Evolutionary conservation across 1,284 basidiomycete genomes (phyloP), one percentile per base, ranked within the genome.

Genomic region (Fomitopsis schrenkii): DNA sequence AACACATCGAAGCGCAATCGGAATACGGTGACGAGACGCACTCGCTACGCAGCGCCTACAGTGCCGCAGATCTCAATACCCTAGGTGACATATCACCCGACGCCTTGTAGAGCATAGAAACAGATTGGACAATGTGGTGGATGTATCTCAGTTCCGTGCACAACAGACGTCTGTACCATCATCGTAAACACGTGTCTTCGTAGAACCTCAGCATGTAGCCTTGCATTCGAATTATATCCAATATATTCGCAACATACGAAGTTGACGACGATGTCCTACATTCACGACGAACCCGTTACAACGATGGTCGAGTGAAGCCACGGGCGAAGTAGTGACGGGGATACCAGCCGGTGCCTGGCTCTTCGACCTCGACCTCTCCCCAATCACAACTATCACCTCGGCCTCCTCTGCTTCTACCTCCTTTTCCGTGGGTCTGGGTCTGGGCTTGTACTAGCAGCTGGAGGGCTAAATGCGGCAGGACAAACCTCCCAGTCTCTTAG

Each of bases 71-170:
- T 46, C 67, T 79, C 50, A 85, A 87, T 67, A 85, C 84, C 0
- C 76, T 93, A 26, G 87, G 88, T 35, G 91, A 94, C 66, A 77
- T 93, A 46, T 93, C 91, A 17, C 91, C 91, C 2, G 86, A 90
- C 61, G 91, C 91, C 12, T 57, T 70, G 55, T 70, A 67, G 62
- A 62, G 9, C 36, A 12, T 33, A 44, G 57, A 40, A 36, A 42
- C 15, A 22, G 12, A 22, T 15, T 57, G 46, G 57, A 58, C 45
- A 38, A 10, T 58, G 45, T 10, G 33, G 48, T 30, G 45, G 45
- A 48, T 48, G 45, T 48, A 57, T 12, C 19, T 12, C n/a, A 12
- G 9, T n/a, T 10, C 46, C 52, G 28, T 42, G 42, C 38, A 12
- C 19, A 17, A 58, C 42, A 44, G 12, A 59, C 30, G 22, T 38